Percentiles rank a stretch among this genome's conserved stretches.
Evolutionary conservation across 176 grass and related monocot species (phyloP).

Genomic region (Urochloa ruziziensis): DNA sequence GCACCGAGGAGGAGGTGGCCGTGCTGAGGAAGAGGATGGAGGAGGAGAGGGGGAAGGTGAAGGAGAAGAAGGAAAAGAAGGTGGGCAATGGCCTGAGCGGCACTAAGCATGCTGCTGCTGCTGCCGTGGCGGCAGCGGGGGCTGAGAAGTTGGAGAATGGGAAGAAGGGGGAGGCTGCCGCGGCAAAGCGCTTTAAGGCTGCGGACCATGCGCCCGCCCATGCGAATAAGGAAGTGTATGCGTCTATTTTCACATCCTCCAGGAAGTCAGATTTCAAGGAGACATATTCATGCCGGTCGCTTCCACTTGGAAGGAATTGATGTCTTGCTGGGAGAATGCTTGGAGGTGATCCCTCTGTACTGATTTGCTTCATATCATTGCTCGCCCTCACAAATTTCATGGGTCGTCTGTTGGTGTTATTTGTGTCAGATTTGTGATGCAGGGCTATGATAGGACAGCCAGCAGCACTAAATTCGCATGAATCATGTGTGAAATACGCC

Average conservation of each 20-base stretch:
- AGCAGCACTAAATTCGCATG: background rate
- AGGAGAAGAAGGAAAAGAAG: slow-evolving; percentile 87
- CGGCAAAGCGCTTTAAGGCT: slow-evolving; percentile 70
- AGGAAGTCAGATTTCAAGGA: slow-evolving; percentile 88
- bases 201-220: slow-evolving; percentile 63
- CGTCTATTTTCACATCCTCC: slow-evolving; percentile 89
- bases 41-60: slow-evolving; percentile 71
- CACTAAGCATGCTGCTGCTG: slow-evolving; percentile 45
- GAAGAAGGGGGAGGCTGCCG: slow-evolving; percentile 58
- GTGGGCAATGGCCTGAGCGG: slow-evolving; percentile 49
- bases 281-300: slow-evolving; percentile 74
- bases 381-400: background rate
- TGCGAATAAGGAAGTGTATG: slow-evolving; percentile 90
- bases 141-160: slow-evolving; percentile 54
- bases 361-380: slow-evolving; percentile 1
- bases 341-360: slow-evolving; percentile 12
- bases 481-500: slow-evolving; percentile 3
- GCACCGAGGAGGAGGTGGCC: slow-evolving; percentile 64
- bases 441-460: background rate
- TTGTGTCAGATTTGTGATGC: slow-evolving; percentile 11
- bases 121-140: background rate
- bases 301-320: slow-evolving; percentile 69
- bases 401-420: background rate
- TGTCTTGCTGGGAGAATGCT: background rate
- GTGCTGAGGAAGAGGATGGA: slow-evolving; percentile 77